These are phyloP conservation scores for Ceratobasidium papillatum DNA, from an alignment of 1,284 basidiomycete genomes.

Conservation along the genomic window DNA sequence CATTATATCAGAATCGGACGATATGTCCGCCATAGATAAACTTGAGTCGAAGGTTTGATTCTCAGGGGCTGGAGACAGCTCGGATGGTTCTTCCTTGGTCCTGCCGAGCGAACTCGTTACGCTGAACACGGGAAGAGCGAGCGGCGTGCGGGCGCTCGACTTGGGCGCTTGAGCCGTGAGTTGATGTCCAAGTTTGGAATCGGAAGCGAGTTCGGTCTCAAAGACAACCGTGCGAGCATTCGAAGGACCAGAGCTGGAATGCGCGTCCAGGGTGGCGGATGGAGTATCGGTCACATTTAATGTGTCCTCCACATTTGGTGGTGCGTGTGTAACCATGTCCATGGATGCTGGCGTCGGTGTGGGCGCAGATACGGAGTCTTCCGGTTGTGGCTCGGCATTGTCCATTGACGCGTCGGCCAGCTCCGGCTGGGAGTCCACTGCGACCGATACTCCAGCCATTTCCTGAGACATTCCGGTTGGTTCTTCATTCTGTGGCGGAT, in stretches of 20 bases:
- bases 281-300: not conserved
- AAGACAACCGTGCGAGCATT: not conserved
- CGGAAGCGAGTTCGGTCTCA: constrained; percentile 11
- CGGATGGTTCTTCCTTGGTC: constrained; percentile 8
- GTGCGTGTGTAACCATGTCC: not conserved
- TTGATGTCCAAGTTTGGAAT: not conserved
- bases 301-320: not conserved
- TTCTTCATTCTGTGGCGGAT: constrained; percentile 3
- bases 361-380: not conserved
- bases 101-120: constrained; percentile 18
- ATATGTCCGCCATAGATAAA: constrained; percentile 15
- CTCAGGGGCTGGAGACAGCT: not conserved
- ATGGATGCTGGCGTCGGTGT: not conserved
- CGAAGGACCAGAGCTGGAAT: not conserved
- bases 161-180: not conserved
- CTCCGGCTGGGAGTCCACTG: not conserved
- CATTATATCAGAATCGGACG: constrained; percentile 11
- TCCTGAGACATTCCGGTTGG: constrained; percentile 32
- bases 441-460: constrained; percentile 17
- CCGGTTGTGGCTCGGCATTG: constrained; percentile 7
- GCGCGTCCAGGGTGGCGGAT: constrained; percentile 7
- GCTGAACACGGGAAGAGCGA: constrained; percentile 24
- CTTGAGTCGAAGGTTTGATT: not conserved
- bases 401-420: constrained; percentile 18
- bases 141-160: not conserved